Evolutionary conservation across 192 early-diverging fungal genomes (phyloP).

Genomic region (Gonapodya prolifera): DNA sequence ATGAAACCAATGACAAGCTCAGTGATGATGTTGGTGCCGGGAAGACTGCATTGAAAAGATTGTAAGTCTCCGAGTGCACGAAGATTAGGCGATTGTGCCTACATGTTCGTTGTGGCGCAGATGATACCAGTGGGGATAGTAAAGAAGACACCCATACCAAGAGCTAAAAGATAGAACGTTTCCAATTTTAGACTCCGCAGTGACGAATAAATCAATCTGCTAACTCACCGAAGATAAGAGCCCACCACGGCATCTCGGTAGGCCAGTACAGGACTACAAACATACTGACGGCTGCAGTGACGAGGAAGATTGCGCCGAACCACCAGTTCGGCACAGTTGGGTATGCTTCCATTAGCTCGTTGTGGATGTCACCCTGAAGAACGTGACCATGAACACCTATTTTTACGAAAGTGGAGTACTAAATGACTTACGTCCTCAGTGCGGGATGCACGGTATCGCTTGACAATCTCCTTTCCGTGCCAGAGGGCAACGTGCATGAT

Average conservation of each 20-base stretch:
- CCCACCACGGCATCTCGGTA: constrained; percentile 9
- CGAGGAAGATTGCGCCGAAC: constrained; percentile 31
- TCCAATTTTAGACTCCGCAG: too few species aligned
- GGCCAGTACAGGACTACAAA: constrained; percentile 4
- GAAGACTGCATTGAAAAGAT: too few species aligned
- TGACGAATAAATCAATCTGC: too few species aligned
- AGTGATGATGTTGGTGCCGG: neutral
- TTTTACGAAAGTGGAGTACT: too few species aligned
- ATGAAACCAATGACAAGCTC: neutral
- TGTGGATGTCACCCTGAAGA: constrained; percentile 60
- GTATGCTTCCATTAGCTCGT: constrained; percentile 59
- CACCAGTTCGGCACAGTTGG: constrained; percentile 66
- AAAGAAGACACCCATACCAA: neutral
- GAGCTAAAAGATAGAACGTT: neutral
- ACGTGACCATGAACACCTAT: too few species aligned
- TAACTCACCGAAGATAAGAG: neutral
- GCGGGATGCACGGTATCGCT: constrained; percentile 41
- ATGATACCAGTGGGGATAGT: neutral
- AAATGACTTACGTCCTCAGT: too few species aligned
- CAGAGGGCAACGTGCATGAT: constrained; percentile 48
- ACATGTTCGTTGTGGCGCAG: neutral
- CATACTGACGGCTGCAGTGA: neutral
- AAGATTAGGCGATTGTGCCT: too few species aligned
- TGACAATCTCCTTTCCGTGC: constrained; percentile 50
- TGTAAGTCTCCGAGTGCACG: too few species aligned